phyloP scores from a whole-genome alignment of 176 grass and related monocot genomes.

The Zoysia pacifica region DNA sequence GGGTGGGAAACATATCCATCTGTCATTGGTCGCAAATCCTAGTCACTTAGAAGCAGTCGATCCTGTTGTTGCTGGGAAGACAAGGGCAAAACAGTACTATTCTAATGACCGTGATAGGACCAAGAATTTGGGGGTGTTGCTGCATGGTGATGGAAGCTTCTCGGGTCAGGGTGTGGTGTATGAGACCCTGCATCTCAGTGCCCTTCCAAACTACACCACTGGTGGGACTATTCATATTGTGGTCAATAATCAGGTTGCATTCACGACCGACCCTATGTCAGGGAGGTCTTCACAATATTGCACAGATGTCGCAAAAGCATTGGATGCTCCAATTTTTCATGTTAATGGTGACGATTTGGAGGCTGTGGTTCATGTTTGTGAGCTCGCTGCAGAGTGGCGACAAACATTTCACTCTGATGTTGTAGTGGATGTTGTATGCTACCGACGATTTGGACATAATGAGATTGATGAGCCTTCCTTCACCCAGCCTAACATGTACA shows the following conservation, averaged over 20 bases:
- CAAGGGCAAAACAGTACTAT: conserved; percentile 90
- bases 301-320: conserved; percentile 80
- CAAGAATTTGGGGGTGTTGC: conserved; percentile 78
- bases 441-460: conserved; percentile 91
- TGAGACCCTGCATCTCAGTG: conserved; percentile 94
- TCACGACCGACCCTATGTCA: conserved; percentile 69
- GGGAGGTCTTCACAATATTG: conserved; percentile 83
- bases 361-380: conserved; percentile 86
- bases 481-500: conserved; percentile 97
- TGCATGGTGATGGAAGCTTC: conserved; percentile 99
- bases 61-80: conserved; percentile 91
- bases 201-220: conserved; percentile 90
- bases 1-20: conserved; percentile 86
- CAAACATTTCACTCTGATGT: conserved; percentile 96
- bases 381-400: conserved; percentile 91
- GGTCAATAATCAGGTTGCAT: conserved; percentile 78
- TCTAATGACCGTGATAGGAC: conserved; percentile 93
- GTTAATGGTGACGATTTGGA: conserved; percentile 97
- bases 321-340: conserved; percentile 88
- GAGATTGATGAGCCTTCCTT: conserved; percentile 98
- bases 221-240: conserved; percentile 94
- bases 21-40: conserved; percentile 89
- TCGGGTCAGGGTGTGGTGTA: conserved; percentile 96
- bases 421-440: conserved; percentile 90
- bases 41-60: conserved; percentile 97